Base-by-base conservation (phyloP, 345 rosid species). In the Eucalyptus camaldulensis region DNA sequence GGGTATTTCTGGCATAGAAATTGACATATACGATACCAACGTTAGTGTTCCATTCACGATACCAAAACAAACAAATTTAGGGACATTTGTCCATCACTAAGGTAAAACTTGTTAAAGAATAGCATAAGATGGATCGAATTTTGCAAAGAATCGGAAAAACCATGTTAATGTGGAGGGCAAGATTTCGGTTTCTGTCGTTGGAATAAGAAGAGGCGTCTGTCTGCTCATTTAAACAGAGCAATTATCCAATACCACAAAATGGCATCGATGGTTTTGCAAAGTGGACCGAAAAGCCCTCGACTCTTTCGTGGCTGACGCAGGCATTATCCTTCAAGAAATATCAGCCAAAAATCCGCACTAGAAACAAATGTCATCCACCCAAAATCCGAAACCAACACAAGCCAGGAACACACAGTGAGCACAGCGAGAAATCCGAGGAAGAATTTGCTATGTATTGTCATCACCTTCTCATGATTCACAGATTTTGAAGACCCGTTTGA, bases 251-350 rank as follows among this genome's bases (percentile, higher is more conserved):
- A 3, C 60, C 17, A 22, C 14, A 37, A 72, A 72, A 40, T 40
- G 85, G 24, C 85, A 21, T 10, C 44, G 29, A 40, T 76, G 83
- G 83, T 40, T 76, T 7, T 21, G 56, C 22, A 29, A 67, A 50
- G 21, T 65, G 33, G 91, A 88, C 94, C 87, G 87, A 91, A 90
- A 53, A 80, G 88, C 90, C 94, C 93, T 86, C 19, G 72, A 53
- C 33, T 12, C 47, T 89, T 90, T 89, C 89, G 22, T 89, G 92
- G 93, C 81, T 65, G 85, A 85, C 69, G 27, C 47, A 76, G 69
- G 91, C 92, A 80, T 94, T 95, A 96, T 96, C 97, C 94, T 50
- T 53, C 87, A 86, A 85, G 86, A 90, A 88, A 85, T 90, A 69
- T 76, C 86, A 86, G 88, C 87, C 90, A 90, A 89, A 95, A 95